phyloP scores from a whole-genome alignment of 176 grass and related monocot genomes.

The Hyparrhenia diplandra region DNA sequence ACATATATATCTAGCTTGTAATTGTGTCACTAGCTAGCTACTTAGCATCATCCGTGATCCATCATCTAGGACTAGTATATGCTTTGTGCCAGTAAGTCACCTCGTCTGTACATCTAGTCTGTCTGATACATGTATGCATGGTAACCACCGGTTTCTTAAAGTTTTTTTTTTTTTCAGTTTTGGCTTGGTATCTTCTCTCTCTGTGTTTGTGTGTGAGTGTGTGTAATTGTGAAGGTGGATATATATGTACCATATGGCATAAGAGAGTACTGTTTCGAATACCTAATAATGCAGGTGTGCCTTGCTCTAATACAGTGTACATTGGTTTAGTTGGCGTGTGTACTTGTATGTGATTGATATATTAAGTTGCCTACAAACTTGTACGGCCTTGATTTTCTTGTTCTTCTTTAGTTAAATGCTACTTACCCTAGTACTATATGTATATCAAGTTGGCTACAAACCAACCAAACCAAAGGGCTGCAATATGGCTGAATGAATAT shows the following conservation, averaged over 20 bases:
- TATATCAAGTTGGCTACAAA: background rate
- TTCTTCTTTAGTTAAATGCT: background rate
- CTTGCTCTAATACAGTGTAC: background rate
- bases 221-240: no score
- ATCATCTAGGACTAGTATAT: background rate
- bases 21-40: background rate
- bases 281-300: background rate
- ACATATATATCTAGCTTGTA: background rate
- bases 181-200: no score
- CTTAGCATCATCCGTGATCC: background rate
- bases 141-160: background rate
- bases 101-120: background rate
- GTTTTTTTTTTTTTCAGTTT: no score
- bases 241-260: background rate
- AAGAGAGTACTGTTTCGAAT: no score
- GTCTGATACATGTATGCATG: background rate
- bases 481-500: constrained; percentile 5
- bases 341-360: background rate
- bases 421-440: background rate
- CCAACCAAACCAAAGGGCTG: background rate
- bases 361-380: background rate
- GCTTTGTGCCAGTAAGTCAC: no score
- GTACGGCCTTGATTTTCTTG: background rate
- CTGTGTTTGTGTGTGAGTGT: no score
- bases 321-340: background rate